Evolutionary conservation across 352 stramenopile genomes (phyloP).

Genomic region (Globisporangium nunn): DNA sequence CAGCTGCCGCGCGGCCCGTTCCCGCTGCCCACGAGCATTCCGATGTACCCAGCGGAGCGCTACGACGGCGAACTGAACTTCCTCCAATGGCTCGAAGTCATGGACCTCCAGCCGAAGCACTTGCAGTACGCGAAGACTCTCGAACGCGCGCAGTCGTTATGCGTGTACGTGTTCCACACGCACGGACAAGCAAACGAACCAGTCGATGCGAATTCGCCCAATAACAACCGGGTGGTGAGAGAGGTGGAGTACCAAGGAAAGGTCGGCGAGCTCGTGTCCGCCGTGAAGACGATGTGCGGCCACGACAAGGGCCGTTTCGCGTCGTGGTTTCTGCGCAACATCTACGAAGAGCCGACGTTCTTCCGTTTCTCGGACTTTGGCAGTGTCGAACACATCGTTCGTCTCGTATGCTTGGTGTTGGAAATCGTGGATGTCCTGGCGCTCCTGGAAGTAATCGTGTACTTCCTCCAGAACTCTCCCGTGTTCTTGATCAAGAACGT

Average conservation of each 20-base stretch:
- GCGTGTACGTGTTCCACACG: conserved; percentile 81
- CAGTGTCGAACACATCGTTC: conserved; percentile 77
- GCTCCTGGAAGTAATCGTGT: conserved; percentile 78
- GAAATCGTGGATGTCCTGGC: conserved; percentile 79
- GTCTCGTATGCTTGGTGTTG: conserved; percentile 69
- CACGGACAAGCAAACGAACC: conserved; percentile 61
- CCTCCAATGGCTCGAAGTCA: conserved; percentile 75
- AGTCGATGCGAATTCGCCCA: conserved; percentile 15
- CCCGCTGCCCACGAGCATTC: conserved; percentile 55
- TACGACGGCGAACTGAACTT: conserved; percentile 65
- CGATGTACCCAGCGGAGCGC: conserved; percentile 49
- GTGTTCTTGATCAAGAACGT: conserved; percentile 81
- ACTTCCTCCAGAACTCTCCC: conserved; percentile 65
- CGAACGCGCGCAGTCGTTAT: conserved; percentile 73
- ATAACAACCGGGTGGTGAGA: conserved; percentile 48
- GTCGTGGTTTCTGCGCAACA: conserved; percentile 73
- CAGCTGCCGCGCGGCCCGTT: conserved; percentile 69
- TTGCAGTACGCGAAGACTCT: conserved; percentile 71
- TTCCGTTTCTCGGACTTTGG: conserved; percentile 81
- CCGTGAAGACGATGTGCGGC: conserved; percentile 82
- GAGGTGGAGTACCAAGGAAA: conserved; percentile 82
- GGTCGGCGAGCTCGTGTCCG: conserved; percentile 73
- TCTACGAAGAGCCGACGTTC: conserved; percentile 77
- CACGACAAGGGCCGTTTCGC: conserved; percentile 83
- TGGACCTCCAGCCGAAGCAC: conserved; percentile 73